phyloP scores from a whole-genome alignment of 148 eudicot genomes.

The Amaranthus hypochondriacus region DNA sequence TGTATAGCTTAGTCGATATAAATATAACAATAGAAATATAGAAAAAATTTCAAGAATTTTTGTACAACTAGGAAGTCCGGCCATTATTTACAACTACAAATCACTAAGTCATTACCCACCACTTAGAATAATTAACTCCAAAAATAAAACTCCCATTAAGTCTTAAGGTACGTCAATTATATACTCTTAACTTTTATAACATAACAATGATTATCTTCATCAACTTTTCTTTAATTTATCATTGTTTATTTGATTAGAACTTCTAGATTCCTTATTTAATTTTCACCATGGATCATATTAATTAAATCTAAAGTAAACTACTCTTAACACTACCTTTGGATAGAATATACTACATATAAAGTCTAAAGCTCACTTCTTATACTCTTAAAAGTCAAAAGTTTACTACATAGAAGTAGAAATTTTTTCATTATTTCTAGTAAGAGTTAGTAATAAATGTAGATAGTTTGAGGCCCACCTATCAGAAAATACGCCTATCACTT shows the following conservation, averaged over 20 bases:
- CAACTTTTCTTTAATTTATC: not conserved
- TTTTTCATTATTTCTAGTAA: too few relatives aligned
- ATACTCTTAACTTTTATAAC: not conserved
- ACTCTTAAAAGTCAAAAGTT: constrained; percentile 11
- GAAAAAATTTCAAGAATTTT: too few relatives aligned
- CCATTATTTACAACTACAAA: not conserved
- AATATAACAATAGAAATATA: too few relatives aligned
- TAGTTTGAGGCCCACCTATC: too few relatives aligned
- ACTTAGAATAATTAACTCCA: not conserved
- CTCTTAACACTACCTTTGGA: too few relatives aligned
- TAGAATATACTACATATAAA: not conserved
- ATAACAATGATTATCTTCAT: not conserved
- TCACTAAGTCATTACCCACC: not conserved
- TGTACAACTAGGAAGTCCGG: constrained; percentile 9
- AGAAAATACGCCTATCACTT: too few relatives aligned
- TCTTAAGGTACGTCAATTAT: not conserved
- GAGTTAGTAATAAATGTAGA: too few relatives aligned
- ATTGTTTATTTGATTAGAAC: not conserved
- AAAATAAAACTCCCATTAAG: not conserved
- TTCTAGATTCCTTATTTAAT: not conserved
- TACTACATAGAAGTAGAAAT: not conserved
- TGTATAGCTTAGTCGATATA: not conserved
- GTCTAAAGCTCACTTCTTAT: not conserved
- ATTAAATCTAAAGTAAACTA: too few relatives aligned
- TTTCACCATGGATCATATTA: too few relatives aligned